Base-by-base conservation (phyloP, 2,329 filamentous ascomycete species). In the Sporothrix inflata region DNA sequence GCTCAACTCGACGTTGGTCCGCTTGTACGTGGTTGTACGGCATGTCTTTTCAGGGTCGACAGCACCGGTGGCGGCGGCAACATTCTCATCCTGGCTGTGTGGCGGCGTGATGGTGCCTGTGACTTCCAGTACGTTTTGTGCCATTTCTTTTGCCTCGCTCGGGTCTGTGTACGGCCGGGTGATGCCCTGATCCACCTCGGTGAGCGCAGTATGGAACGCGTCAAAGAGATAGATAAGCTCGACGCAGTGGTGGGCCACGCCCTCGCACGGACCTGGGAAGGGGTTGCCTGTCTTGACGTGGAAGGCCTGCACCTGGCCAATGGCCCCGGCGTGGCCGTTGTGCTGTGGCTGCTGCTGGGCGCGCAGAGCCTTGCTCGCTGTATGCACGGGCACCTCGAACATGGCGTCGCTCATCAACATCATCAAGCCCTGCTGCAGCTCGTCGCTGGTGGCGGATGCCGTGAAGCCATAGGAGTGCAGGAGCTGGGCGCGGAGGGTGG, bases 181-280 rank as follows among this genome's bases (percentile, higher is more conserved):
- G 30, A 75, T 76, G 63, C 78, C 78, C 6, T 74, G 66, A 55
- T 77, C 75, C 19, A 61, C 57, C 6, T 57, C 51, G 12, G 47
- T 42, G 4, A 66, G 38, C 2, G 63, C 57, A 2, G 21, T 3
- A 24, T 70, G 66, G 19, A 72, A 73, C 14, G 55, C 51, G 5
- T 69, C 72, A 45, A 73, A 73, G 3, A 67, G 47, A 16, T 70
- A 73, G 55, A 73, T 70, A 2, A 72, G 49, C 66, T 73, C 72
- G 19, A 73, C 70, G 16, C 72, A 57, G 49, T 73, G 72, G 12
- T 72, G 72, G 6, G 72, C 70, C 5, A 71, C 24, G 16, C 66
- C 70, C 5, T 69, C 38, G 4, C 12, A 19, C 9, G 72, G 70
- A 1, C 72, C 66, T 1, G 70, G 55, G 38, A 63, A 73, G 42